Conservation (phyloP, 2,329 filamentous ascomycete genomes). For the Paecilomyces sp. region DNA sequence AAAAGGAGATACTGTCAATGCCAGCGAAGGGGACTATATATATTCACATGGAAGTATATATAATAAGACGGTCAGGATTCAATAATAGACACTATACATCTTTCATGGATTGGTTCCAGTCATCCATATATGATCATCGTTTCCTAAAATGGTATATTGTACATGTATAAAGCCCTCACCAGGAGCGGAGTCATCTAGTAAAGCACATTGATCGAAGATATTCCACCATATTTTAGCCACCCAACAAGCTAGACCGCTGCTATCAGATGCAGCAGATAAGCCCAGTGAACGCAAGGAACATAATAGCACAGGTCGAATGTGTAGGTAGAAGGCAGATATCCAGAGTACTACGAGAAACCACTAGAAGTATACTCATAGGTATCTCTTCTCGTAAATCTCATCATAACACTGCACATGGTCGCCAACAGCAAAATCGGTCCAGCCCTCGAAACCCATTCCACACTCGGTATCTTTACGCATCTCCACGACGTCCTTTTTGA, state of each 20-base stretch:
- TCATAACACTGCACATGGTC: conserved; percentile 87
- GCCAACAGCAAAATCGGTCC: conserved; percentile 69
- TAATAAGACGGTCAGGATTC: not conserved
- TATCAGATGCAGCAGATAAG: not conserved
- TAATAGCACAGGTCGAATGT: not conserved
- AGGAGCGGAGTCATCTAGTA: not conserved
- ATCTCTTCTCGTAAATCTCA: conserved; percentile 65
- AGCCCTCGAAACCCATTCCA: conserved; percentile 75
- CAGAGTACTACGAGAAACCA: not conserved
- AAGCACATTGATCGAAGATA: not conserved
- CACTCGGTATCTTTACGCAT: conserved; percentile 94
- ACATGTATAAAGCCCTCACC: not conserved
- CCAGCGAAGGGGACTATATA: not conserved
- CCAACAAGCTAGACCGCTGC: not conserved
- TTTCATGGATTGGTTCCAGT: not conserved
- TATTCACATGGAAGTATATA: not conserved
- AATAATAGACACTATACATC: not conserved
- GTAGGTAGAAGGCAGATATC: not conserved
- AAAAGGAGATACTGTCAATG: no score
- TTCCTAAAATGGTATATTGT: not conserved
- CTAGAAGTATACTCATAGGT: conserved; percentile 19
- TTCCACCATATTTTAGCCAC: not conserved
- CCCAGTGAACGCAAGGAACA: not conserved
- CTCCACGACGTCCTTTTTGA: conserved; percentile 83
- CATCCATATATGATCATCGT: not conserved